These are phyloP conservation scores for Paramyrothecium roridum DNA, from an alignment of 2,329 filamentous ascomycete species.

Conservation along the genomic window DNA sequence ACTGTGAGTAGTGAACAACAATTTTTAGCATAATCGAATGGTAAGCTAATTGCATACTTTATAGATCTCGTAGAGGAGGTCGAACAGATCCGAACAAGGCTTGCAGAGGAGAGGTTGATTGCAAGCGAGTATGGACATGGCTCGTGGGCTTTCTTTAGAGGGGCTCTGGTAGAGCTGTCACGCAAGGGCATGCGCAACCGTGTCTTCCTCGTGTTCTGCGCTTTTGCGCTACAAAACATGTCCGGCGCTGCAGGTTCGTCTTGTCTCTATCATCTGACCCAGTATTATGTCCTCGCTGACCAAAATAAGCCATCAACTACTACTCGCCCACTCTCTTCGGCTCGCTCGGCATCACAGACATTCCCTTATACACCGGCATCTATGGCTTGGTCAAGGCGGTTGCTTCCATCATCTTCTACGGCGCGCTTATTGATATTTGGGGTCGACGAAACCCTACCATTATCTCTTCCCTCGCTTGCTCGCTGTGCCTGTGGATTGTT, in stretches of 20 bases:
- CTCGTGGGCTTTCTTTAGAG: constrained; percentile 28
- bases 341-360: constrained; percentile 41
- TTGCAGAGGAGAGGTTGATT: constrained; percentile 29
- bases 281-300: not conserved
- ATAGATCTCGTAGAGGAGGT: constrained; percentile 45
- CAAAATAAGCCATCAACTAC: constrained; percentile 35
- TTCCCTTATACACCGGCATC: constrained; percentile 46
- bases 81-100: constrained; percentile 36
- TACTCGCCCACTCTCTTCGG: constrained; percentile 37
- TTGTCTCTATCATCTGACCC: not conserved
- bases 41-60: constrained; percentile 4
- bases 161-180: constrained; percentile 28
- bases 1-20: constrained; percentile 12
- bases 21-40: not conserved
- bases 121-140: constrained; percentile 28
- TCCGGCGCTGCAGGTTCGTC: constrained; percentile 33
- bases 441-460: constrained; percentile 39
- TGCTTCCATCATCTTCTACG: constrained; percentile 37
- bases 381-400: constrained; percentile 44
- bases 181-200: constrained; percentile 38
- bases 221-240: constrained; percentile 36
- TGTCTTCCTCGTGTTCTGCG: constrained; percentile 30
- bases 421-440: constrained; percentile 34
- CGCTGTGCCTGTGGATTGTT: constrained; percentile 47
- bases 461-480: constrained; percentile 44